Percentiles rank a stretch among this genome's conserved stretches.
Conservation (phyloP, 805 yeast species). For the Diddensiella santjacobensis region DNA sequence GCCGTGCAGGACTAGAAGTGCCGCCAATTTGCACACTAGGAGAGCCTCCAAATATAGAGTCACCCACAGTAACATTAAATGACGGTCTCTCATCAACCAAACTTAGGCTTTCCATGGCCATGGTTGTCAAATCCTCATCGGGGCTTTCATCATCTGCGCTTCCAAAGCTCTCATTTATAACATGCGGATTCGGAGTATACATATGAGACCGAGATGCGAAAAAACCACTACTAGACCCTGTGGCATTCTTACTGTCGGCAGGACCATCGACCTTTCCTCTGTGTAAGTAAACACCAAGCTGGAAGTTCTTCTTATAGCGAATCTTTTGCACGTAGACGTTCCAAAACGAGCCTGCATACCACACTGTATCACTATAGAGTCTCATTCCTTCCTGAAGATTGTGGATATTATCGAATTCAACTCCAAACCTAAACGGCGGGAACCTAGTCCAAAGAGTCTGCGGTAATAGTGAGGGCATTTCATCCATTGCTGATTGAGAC, state of each 20-base stretch:
- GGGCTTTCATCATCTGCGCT: background rate
- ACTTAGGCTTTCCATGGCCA: constrained; percentile 4
- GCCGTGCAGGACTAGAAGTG: background rate
- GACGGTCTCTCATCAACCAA: background rate
- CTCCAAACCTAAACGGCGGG: constrained; percentile 54
- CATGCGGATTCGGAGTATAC: background rate
- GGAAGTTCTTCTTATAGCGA: constrained; percentile 41
- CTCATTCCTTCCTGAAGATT: constrained; percentile 44
- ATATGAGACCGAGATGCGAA: background rate
- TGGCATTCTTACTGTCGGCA: too few species aligned
- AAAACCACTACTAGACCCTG: background rate
- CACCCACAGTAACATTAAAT: background rate
- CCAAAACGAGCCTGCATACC: constrained; percentile 65
- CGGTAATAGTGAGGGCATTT: background rate
- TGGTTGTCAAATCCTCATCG: constrained; percentile 3
- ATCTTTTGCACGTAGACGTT: constrained; percentile 51
- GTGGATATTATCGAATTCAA: constrained; percentile 48
- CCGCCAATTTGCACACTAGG: too few species aligned
- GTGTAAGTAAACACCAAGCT: constrained; percentile 55
- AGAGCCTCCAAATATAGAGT: background rate
- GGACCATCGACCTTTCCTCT: constrained; percentile 38
- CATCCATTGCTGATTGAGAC: background rate
- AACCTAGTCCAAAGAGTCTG: constrained; percentile 31
- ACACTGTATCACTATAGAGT: constrained; percentile 48
- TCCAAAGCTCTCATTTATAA: background rate